Evolutionary conservation across 179 eudicot genomes (phyloP).

Genomic region (Beta lomatogona): DNA sequence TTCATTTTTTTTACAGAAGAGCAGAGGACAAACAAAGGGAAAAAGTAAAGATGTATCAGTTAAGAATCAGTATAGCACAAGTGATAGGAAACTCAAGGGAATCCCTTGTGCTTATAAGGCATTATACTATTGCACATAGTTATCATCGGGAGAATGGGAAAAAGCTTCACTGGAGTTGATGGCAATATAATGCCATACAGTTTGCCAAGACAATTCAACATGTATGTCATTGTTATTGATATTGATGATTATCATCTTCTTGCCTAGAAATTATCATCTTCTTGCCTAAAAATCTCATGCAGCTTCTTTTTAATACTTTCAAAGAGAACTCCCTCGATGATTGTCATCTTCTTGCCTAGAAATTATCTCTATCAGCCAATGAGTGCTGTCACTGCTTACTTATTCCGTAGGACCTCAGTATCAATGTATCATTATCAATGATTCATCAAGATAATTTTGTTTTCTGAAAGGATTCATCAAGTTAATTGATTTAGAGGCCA

Average conservation of each 20-base stretch:
- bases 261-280: no score
- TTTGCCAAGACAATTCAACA: conserved; percentile 72
- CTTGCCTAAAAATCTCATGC: conserved; percentile 73
- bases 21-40: no score
- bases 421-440: no score
- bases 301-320: conserved; percentile 59
- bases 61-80: conserved; percentile 10
- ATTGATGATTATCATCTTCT: no score
- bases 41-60: conserved; percentile 10
- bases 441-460: no score
- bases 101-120: conserved; percentile 21
- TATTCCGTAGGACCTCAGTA: conserved; percentile 29
- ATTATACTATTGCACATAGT: no score
- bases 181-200: conserved; percentile 95
- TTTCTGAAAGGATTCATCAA: no score
- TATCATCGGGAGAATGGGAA: no score
- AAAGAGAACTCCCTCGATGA: conserved; percentile 52
- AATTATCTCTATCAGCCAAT: conserved; percentile 62
- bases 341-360: conserved; percentile 92
- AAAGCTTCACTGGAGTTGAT: conserved; percentile 75
- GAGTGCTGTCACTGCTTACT: conserved; percentile 90
- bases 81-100: no score
- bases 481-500: no score
- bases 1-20: no score
- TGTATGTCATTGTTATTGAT: conserved; percentile 83